These are phyloP conservation scores for Clarireedia hainanense DNA, from an alignment of 2,329 filamentous ascomycete species.

Conservation along the genomic window DNA sequence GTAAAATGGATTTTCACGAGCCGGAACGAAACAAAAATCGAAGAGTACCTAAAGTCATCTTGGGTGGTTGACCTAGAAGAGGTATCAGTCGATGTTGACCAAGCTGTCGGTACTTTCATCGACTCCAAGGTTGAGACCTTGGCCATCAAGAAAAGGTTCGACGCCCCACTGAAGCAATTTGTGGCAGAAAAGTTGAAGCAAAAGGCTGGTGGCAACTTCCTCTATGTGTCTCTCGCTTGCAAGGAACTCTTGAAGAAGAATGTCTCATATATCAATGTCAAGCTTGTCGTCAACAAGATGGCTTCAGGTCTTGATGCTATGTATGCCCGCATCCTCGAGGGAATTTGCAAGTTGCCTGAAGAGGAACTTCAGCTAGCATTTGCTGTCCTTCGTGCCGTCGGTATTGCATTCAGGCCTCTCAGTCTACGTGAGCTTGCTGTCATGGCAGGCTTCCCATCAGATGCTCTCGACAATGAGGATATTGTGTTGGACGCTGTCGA, in stretches of 20 bases:
- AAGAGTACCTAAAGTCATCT: slow-evolving; percentile 6
- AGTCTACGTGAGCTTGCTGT: slow-evolving; percentile 7
- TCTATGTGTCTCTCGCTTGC: slow-evolving; percentile 8
- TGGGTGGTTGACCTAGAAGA: slow-evolving; percentile 6
- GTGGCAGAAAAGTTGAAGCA: slow-evolving; percentile 3
- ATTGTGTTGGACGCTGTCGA: slow-evolving; percentile 2
- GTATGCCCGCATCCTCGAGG: slow-evolving; percentile 7
- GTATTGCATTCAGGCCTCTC: slow-evolving; percentile 9
- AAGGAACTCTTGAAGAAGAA: slow-evolving; percentile 7
- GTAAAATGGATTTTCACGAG: slow-evolving; percentile 11
- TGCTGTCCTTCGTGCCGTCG: slow-evolving; percentile 6
- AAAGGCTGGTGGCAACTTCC: slow-evolving; percentile 4
- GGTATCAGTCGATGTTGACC: background rate
- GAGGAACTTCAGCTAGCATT: slow-evolving; percentile 8
- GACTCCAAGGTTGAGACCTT: background rate
- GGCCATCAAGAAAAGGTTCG: slow-evolving; percentile 6
- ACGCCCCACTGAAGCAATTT: slow-evolving; percentile 4
- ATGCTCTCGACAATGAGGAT: slow-evolving; percentile 4
- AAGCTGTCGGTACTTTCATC: slow-evolving; percentile 3
- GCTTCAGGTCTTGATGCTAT: slow-evolving; percentile 3
- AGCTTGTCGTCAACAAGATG: slow-evolving; percentile 6
- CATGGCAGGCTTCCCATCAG: slow-evolving; percentile 3
- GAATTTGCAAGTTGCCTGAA: background rate
- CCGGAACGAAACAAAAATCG: slow-evolving; percentile 6
- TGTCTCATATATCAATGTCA: slow-evolving; percentile 6